Evolutionary conservation across 306 rosid genomes (phyloP).

Genomic region (Nissolia schottii): DNA sequence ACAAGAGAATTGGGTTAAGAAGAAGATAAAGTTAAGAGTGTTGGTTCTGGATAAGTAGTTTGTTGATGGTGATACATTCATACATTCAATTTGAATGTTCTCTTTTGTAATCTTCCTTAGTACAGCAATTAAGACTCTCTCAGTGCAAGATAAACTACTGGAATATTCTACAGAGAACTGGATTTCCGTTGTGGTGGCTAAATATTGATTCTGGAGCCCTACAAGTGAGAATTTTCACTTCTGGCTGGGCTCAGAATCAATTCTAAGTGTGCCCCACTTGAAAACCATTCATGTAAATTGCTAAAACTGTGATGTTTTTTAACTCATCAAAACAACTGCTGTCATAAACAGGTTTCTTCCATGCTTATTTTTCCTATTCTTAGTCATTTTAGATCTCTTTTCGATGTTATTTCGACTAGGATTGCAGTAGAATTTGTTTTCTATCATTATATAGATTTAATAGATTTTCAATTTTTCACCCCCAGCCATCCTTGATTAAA

Average conservation of each 20-base stretch:
- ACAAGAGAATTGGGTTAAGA: background rate
- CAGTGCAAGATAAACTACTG: background rate
- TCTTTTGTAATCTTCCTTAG: background rate
- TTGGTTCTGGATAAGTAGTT: constrained; percentile 1
- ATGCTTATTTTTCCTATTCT: background rate
- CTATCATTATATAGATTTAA: background rate
- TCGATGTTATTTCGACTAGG: background rate
- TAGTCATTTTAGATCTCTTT: background rate
- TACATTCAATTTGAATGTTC: background rate
- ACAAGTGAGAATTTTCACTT: too few relatives aligned
- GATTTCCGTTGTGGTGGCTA: too few relatives aligned
- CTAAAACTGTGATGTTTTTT: background rate
- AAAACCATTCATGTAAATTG: too few relatives aligned
- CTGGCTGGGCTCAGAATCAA: too few relatives aligned
- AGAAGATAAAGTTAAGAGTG: background rate
- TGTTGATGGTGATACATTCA: too few relatives aligned
- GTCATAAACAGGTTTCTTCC: background rate
- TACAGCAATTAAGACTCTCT: background rate
- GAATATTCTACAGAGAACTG: too few relatives aligned
- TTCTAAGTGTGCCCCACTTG: too few relatives aligned
- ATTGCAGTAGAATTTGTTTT: constrained; percentile 9
- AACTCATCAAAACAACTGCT: background rate
- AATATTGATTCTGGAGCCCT: too few relatives aligned
- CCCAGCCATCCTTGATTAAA: background rate
- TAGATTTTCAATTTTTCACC: background rate